These are phyloP conservation scores for Lactarius sp. DNA, from an alignment of 768 basidiomycete genomes.

Conservation along the genomic window DNA sequence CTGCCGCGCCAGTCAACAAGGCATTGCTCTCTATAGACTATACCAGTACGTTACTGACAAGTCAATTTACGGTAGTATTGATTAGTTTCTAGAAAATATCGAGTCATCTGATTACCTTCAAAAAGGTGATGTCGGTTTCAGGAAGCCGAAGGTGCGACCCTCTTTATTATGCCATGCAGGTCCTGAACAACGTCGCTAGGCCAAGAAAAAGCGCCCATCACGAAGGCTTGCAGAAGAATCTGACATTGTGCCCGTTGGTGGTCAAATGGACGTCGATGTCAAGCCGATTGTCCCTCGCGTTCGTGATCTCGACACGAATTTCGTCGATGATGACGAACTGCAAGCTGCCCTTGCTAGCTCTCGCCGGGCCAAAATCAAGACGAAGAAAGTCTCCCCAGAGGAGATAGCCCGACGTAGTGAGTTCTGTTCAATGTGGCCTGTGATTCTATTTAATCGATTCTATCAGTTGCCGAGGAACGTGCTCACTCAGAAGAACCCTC, in stretches of 20 bases:
- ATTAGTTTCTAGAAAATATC: slow-evolving; percentile 60
- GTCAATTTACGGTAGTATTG: slow-evolving; percentile 12
- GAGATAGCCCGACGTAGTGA: slow-evolving; percentile 73
- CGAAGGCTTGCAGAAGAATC: slow-evolving; percentile 57
- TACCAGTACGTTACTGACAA: slow-evolving; percentile 54
- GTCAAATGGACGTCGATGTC: slow-evolving; percentile 77
- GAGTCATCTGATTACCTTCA: slow-evolving; percentile 83
- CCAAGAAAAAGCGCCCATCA: slow-evolving; percentile 86
- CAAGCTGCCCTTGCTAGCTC: slow-evolving; percentile 88
- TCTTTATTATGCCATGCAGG: not conserved
- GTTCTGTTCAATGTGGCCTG: slow-evolving; percentile 28
- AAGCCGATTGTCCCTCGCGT: slow-evolving; percentile 61
- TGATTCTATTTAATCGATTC: slow-evolving; percentile 14
- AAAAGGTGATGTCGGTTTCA: slow-evolving; percentile 91
- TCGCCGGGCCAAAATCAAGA: slow-evolving; percentile 74
- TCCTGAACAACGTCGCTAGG: slow-evolving; percentile 40
- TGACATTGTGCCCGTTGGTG: slow-evolving; percentile 42
- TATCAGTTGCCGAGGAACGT: slow-evolving; percentile 60
- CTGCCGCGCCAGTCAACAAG: slow-evolving; percentile 67
- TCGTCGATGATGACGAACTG: slow-evolving; percentile 97
- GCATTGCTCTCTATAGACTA: slow-evolving; percentile 84
- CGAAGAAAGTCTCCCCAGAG: slow-evolving; percentile 74
- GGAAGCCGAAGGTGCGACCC: slow-evolving; percentile 75
- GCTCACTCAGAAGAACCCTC: slow-evolving; percentile 45
- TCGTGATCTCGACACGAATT: slow-evolving; percentile 78